These are phyloP conservation scores for Pseudisothecium myosuroides DNA, from an alignment of 225 moss, liverwort and hornwort genomes.

Conservation along the genomic window DNA sequence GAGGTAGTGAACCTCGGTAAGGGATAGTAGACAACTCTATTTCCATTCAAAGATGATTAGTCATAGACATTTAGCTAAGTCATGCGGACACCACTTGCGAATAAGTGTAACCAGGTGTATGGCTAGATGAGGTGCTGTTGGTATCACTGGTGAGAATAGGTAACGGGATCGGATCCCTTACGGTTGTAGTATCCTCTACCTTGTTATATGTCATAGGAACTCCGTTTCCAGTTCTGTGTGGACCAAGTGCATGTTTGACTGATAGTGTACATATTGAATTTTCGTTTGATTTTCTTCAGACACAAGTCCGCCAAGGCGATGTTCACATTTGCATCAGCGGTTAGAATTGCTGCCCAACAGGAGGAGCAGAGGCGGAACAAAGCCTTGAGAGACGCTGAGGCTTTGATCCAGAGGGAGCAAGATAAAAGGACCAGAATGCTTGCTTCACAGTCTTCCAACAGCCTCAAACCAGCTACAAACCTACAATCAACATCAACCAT, in stretches of 20 bases:
- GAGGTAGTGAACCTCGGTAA: not conserved
- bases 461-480: not conserved
- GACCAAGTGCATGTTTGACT: not conserved
- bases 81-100: not conserved
- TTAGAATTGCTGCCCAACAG: constrained; percentile 41
- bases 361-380: constrained; percentile 40
- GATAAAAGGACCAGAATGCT: constrained; percentile 20
- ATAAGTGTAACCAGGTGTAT: not conserved
- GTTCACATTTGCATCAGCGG: constrained; percentile 40
- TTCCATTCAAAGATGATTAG: not conserved
- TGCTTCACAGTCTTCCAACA: constrained; percentile 2
- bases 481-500: constrained; percentile 1
- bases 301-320: constrained; percentile 40
- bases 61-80: not conserved
- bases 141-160: not conserved
- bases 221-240: not conserved
- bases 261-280: not conserved
- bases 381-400: constrained; percentile 39
- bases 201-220: not conserved
- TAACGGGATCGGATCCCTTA: not conserved
- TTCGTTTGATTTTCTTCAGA: not conserved
- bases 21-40: not conserved
- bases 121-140: not conserved
- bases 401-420: constrained; percentile 45
- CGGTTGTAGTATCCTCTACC: not conserved